These are phyloP conservation scores for Huntiella bhutanensis DNA, from an alignment of 2,329 filamentous ascomycete species.

Conservation along the genomic window DNA sequence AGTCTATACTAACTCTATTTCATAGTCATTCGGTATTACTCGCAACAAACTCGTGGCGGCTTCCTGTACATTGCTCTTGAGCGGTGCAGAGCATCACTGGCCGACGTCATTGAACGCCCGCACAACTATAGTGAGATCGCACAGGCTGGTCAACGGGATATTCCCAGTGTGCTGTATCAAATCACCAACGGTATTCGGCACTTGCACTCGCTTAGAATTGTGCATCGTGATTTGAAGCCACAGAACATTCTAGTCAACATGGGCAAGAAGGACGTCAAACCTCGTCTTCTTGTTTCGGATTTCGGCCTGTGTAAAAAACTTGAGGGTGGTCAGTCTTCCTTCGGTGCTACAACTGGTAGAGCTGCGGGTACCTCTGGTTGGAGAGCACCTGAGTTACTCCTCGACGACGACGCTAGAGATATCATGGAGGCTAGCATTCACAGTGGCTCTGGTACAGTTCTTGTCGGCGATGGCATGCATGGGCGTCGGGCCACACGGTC, in stretches of 20 bases:
- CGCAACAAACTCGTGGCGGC: slow-evolving; percentile 69
- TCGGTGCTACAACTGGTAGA: slow-evolving; percentile 83
- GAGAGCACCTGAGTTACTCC: slow-evolving; percentile 84
- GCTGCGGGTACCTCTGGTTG: slow-evolving; percentile 87
- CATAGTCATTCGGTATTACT: slow-evolving; percentile 81
- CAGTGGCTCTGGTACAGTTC: slow-evolving; percentile 40
- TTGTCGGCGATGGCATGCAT: slow-evolving; percentile 24
- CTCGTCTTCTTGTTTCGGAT: slow-evolving; percentile 87
- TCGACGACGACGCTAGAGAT: slow-evolving; percentile 49
- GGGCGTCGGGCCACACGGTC: slow-evolving; percentile 71
- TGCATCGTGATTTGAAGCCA: slow-evolving; percentile 91
- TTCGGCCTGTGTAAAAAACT: slow-evolving; percentile 97
- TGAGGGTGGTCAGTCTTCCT: slow-evolving; percentile 83
- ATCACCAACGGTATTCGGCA: slow-evolving; percentile 79
- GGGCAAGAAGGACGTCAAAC: slow-evolving; percentile 47
- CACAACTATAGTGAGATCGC: slow-evolving; percentile 49
- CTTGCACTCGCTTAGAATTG: slow-evolving; percentile 78
- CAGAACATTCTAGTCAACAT: slow-evolving; percentile 86
- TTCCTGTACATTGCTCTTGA: slow-evolving; percentile 96
- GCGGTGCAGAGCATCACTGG: slow-evolving; percentile 80
- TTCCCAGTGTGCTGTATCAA: slow-evolving; percentile 67
- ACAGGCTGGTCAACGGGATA: slow-evolving; percentile 51
- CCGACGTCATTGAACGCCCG: slow-evolving; percentile 72
- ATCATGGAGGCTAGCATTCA: slow-evolving; percentile 11
- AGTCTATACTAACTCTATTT: slow-evolving; percentile 14